Percentiles rank a stretch among this genome's conserved stretches.
phyloP scores from a whole-genome alignment of 176 grass and related monocot genomes.

The Paspalum notatum region DNA sequence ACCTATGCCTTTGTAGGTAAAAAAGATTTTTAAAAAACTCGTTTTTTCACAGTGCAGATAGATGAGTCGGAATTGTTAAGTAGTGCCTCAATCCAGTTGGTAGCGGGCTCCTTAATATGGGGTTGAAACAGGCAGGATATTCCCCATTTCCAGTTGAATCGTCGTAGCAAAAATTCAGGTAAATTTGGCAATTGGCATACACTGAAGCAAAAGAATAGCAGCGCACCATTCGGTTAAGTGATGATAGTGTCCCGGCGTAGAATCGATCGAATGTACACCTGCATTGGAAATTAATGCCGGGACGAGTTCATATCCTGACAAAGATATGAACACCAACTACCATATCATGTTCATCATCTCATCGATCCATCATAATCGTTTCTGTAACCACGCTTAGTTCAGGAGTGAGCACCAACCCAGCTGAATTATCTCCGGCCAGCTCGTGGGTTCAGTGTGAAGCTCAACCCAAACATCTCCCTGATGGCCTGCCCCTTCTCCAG shows the following conservation, averaged over 20 bases:
- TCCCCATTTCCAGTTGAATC: not conserved
- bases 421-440: conserved; percentile 59
- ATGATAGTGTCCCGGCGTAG: not conserved
- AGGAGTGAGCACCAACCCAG: conserved; percentile 48
- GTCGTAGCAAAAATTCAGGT: too few relatives aligned
- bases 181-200: conserved; percentile 1
- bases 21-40: too few relatives aligned
- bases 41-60: too few relatives aligned
- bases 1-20: too few relatives aligned
- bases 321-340: conserved; percentile 3
- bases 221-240: conserved; percentile 35
- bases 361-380: not conserved
- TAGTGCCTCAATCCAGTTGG: not conserved
- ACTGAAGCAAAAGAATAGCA: not conserved
- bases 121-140: not conserved
- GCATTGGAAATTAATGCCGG: conserved; percentile 19
- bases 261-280: conserved; percentile 10
- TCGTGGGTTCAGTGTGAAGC: conserved; percentile 61
- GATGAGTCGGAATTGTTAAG: too few relatives aligned
- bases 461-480: conserved; percentile 91
- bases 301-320: not conserved
- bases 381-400: not conserved
- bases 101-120: not conserved
- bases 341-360: not conserved
- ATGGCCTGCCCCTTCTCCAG: conserved; percentile 58